phyloP scores from a whole-genome alignment of 1,284 basidiomycete genomes.

The Puccinia polysora region DNA sequence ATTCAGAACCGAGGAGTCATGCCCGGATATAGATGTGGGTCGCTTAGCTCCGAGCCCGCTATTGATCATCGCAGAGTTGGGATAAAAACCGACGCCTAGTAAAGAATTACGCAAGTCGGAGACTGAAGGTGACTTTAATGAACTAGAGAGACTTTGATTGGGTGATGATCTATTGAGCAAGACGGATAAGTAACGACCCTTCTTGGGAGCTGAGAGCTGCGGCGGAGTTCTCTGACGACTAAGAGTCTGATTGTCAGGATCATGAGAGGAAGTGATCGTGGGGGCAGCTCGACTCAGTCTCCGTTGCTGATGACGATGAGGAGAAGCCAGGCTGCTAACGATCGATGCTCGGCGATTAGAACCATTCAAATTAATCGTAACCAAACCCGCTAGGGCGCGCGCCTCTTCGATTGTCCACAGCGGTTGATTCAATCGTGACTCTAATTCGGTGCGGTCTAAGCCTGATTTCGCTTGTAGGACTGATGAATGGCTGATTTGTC shows the following conservation, averaged over 20 bases:
- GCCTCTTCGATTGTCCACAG: constrained; percentile 2
- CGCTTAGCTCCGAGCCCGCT: no score
- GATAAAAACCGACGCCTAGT: constrained; percentile 6
- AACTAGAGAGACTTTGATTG: background rate
- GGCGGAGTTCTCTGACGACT: no score
- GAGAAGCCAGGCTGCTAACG: background rate
- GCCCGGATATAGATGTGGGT: background rate
- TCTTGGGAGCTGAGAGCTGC: no score
- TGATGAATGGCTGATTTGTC: background rate
- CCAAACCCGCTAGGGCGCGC: background rate
- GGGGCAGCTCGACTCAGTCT: no score
- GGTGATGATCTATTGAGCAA: constrained; percentile 5
- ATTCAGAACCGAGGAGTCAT: background rate
- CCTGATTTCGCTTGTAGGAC: constrained; percentile 9
- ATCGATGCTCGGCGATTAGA: background rate
- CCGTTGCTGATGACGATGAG: no score
- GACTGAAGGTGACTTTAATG: background rate
- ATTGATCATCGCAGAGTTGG: background rate
- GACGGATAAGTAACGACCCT: background rate
- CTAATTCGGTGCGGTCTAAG: background rate
- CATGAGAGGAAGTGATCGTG: no score
- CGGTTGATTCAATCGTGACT: constrained; percentile 2
- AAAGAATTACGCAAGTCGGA: constrained; percentile 17
- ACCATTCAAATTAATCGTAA: background rate
- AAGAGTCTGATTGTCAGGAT: no score